Evolutionary conservation across 768 basidiomycete genomes (phyloP), one percentile per base, ranked within the genome.

Genomic region (Lentinus tigrinus): DNA sequence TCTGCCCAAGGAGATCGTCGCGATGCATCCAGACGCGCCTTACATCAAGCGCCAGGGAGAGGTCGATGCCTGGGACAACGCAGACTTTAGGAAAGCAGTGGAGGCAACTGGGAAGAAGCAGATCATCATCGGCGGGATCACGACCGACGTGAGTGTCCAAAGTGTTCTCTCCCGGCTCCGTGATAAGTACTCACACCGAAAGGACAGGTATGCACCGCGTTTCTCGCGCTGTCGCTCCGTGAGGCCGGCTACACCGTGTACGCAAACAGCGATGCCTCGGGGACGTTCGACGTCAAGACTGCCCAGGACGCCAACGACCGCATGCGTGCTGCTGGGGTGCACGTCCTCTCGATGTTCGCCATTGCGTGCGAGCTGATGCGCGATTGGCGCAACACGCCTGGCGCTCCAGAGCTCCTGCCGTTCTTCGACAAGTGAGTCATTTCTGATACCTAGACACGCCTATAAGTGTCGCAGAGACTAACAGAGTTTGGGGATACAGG

Each of bases 61-160:
- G 63, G 80, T 82, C 16, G 69, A 82, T 52, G 80, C 81, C 7
- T 82, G 81, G 81, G 80, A 82, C 62, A 81, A 78, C 63, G 56
- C 67, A 4, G 78, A 79, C 53, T 80, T 82, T 72, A 70, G 75
- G 37, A 69, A 68, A 1, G 80, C 80, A n/a, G 78, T 82, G 17
- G 66, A 72, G 42, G 78, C 78, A 1, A 79, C 79, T 6, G 79
- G 78, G 8, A 80, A 79, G 67, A 78, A 75, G 63, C 81, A 82
- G 55, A 64, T 81, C 47, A 80, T 81, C 63, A 62, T 81, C n/a
- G 80, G 72, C n/a, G 80, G 81, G 1, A 80, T 82, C 52, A 73
- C 72, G 17, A 82, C 80, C 36, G 81, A 81, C 47, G 81, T 31
- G 31, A 31, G 31, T n/a, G n/a, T n/a, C n/a, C n/a, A n/a, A n/a